These are phyloP conservation scores for Populus deltoides DNA, from an alignment of 345 rosid genomes.

Conservation along the genomic window DNA sequence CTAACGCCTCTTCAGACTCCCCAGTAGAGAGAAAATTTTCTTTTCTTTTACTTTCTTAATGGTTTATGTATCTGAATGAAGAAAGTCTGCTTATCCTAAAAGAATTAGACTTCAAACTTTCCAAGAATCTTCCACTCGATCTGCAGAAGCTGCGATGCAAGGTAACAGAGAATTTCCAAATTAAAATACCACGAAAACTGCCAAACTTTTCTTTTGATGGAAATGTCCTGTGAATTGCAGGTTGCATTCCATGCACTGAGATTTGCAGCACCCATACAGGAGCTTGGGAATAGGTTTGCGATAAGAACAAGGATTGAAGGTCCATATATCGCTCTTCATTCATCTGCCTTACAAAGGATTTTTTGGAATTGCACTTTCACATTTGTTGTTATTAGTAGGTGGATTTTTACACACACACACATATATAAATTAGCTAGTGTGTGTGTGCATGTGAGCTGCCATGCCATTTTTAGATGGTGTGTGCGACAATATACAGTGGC, in stretches of 20 bases:
- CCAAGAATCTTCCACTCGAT: conserved; percentile 67
- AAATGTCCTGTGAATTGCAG: conserved; percentile 24
- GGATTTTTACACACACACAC: too few relatives aligned
- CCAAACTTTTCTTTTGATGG: neutral
- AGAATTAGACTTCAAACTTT: conserved; percentile 64
- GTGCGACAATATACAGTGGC: too few relatives aligned
- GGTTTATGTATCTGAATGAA: conserved; percentile 47
- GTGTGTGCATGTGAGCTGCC: too few relatives aligned
- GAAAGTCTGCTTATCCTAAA: conserved; percentile 62
- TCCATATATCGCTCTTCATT: conserved; percentile 66
- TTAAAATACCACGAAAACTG: neutral
- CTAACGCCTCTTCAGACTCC: neutral
- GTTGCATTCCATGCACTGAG: conserved; percentile 72
- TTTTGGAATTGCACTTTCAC: too few relatives aligned
- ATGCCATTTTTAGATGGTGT: too few relatives aligned
- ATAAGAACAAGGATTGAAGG: conserved; percentile 85
- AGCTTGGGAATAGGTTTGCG: conserved; percentile 58
- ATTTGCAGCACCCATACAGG: conserved; percentile 54
- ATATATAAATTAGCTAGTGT: too few relatives aligned
- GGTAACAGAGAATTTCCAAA: conserved; percentile 23
- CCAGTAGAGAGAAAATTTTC: neutral
- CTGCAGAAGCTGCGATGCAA: conserved; percentile 79
- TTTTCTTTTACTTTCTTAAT: neutral
- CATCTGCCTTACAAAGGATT: too few relatives aligned
- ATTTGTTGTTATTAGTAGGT: too few relatives aligned